Evolutionary conservation across 2,329 filamentous ascomycete genomes (phyloP).

Genomic region (Penicillium capsulatum): DNA sequence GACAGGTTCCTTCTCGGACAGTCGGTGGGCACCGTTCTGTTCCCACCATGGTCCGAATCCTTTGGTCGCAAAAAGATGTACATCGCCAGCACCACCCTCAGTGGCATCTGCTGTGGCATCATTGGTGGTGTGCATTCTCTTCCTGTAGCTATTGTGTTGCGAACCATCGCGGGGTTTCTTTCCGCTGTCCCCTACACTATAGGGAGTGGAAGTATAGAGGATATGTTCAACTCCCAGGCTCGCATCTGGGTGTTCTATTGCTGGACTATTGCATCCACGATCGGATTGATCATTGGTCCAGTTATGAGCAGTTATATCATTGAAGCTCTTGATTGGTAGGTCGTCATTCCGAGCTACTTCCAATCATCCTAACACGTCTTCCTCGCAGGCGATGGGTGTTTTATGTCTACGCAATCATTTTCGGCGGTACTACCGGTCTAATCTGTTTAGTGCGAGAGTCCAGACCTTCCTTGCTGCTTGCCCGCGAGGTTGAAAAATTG

Average conservation of each 20-base stretch:
- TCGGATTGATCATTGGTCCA: conserved; percentile 43
- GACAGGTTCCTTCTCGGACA: conserved; percentile 35
- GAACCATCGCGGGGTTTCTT: conserved; percentile 44
- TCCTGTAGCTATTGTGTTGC: conserved; percentile 38
- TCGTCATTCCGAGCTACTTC: background rate
- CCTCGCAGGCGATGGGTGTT: conserved; percentile 45
- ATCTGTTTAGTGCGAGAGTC: conserved; percentile 41
- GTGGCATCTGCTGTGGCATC: conserved; percentile 34
- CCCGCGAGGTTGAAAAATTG: conserved; percentile 26
- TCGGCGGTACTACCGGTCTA: conserved; percentile 28
- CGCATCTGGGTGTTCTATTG: conserved; percentile 46
- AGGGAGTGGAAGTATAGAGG: conserved; percentile 47
- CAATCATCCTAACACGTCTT: background rate
- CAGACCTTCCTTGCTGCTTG: conserved; percentile 42
- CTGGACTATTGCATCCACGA: conserved; percentile 41
- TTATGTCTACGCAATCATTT: conserved; percentile 39
- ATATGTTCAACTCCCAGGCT: conserved; percentile 44
- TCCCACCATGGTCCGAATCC: conserved; percentile 37
- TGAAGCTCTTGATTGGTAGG: conserved; percentile 35
- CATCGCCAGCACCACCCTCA: conserved; percentile 28
- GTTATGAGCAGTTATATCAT: conserved; percentile 42
- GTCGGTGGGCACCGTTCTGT: conserved; percentile 31
- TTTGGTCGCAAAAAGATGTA: conserved; percentile 40
- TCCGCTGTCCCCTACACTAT: conserved; percentile 49
- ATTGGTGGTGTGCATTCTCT: conserved; percentile 38